These are phyloP conservation scores for Tremella fuciformis DNA, from an alignment of 768 basidiomycete genomes.

Conservation along the genomic window DNA sequence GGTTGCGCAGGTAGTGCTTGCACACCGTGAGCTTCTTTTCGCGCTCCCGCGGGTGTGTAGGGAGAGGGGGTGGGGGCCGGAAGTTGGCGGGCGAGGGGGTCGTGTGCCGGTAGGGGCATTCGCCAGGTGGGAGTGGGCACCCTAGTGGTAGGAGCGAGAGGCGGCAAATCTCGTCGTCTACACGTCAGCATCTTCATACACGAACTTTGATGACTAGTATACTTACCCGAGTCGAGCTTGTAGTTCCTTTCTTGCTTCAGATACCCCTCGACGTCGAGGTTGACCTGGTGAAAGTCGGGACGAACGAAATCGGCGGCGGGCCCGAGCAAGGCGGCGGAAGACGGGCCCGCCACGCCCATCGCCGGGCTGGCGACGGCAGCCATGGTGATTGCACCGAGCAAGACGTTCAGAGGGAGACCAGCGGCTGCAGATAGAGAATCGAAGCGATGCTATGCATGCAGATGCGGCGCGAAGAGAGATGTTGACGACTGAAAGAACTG, in stretches of 20 bases:
- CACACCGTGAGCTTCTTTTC: constrained; percentile 69
- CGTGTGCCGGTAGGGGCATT: constrained; percentile 91
- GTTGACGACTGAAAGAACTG: too few relatives aligned
- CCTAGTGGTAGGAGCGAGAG: constrained; percentile 74
- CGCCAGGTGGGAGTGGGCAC: constrained; percentile 84
- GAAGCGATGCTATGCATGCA: too few relatives aligned
- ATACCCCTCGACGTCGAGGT: constrained; percentile 73
- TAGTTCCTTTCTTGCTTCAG: constrained; percentile 77
- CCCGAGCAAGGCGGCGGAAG: constrained; percentile 22
- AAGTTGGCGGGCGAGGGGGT: constrained; percentile 84
- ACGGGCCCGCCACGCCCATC: too few relatives aligned
- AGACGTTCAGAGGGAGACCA: too few relatives aligned
- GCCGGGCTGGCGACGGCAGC: too few relatives aligned
- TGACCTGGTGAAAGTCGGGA: constrained; percentile 93
- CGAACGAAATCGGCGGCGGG: constrained; percentile 59
- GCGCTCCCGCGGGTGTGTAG: constrained; percentile 63
- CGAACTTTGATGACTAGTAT: neutral
- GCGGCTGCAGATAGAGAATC: too few relatives aligned
- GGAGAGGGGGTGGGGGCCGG: constrained; percentile 75
- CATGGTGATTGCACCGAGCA: too few relatives aligned
- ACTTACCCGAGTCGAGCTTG: constrained; percentile 85
- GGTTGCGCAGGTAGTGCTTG: constrained; percentile 96
- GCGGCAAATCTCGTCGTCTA: constrained; percentile 72
- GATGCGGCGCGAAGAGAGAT: too few relatives aligned
- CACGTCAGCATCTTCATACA: neutral